These are phyloP conservation scores for Phytophthora tubulina DNA, from an alignment of 352 stramenopile species.

Conservation along the genomic window DNA sequence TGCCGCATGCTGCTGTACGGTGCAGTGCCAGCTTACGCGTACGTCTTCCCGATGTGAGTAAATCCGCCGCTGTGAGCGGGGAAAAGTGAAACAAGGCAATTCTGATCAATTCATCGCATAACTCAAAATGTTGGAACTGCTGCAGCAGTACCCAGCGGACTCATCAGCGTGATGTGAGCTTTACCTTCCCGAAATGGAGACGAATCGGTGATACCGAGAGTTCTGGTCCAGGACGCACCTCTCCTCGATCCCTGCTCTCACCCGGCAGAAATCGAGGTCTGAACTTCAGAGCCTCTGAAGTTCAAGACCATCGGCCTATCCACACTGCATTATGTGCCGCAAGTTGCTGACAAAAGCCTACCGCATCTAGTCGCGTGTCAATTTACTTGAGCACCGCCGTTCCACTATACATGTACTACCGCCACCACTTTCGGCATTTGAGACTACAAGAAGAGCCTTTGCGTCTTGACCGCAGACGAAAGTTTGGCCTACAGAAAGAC, in stretches of 20 bases:
- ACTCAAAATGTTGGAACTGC: background rate
- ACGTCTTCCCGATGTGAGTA: too few relatives aligned
- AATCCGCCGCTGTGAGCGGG: too few relatives aligned
- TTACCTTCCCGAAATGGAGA: background rate
- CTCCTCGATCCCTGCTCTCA: constrained; percentile 10
- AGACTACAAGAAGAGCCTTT: too few relatives aligned
- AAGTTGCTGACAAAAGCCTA: background rate
- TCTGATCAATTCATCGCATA: background rate
- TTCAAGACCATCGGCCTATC: constrained; percentile 4
- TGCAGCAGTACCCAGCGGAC: constrained; percentile 8
- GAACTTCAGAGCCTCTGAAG: background rate
- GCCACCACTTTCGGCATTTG: too few relatives aligned
- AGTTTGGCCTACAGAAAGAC: too few relatives aligned
- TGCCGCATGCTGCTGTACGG: too few relatives aligned
- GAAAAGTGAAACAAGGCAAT: too few relatives aligned
- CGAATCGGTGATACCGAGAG: background rate
- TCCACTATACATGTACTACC: too few relatives aligned
- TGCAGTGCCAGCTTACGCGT: too few relatives aligned
- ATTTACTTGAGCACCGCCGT: too few relatives aligned
- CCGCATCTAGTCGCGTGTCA: too few relatives aligned
- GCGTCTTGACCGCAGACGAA: too few relatives aligned
- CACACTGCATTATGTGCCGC: background rate
- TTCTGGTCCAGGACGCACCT: constrained; percentile 1
- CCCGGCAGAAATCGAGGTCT: constrained; percentile 11
- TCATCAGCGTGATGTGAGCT: constrained; percentile 3